Conservation (phyloP, 441 rosid genomes). For the Adansonia rubrostipa region DNA sequence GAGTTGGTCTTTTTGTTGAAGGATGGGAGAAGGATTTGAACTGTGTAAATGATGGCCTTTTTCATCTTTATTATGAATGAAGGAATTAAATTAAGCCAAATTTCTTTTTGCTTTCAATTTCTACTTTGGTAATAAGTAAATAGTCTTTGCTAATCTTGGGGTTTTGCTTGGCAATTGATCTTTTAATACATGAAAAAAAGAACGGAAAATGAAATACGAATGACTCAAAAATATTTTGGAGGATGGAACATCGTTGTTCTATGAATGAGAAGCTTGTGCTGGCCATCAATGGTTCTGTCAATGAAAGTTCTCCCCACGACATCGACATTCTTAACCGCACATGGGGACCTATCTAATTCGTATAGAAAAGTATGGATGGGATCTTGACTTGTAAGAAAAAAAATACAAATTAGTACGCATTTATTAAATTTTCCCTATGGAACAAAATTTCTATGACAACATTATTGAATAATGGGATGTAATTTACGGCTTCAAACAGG, state of each 20-base stretch:
- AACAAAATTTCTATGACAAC: neutral
- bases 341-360: neutral
- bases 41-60: slow-evolving; percentile 18
- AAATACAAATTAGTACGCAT: no score
- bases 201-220: neutral
- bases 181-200: neutral
- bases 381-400: no score
- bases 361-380: neutral
- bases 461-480: neutral
- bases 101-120: neutral
- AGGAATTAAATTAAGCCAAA: neutral
- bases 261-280: no score
- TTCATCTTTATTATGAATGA: slow-evolving; percentile 11
- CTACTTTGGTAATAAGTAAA: neutral
- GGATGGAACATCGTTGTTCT: neutral
- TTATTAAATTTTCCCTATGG: no score
- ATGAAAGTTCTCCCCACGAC: neutral
- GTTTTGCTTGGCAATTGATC: no score
- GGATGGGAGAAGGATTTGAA: neutral
- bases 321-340: neutral
- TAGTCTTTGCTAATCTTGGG: no score
- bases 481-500: neutral
- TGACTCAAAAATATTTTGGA: neutral
- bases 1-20: neutral
- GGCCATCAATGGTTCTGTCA: no score